Base-by-base conservation (phyloP, 345 rosid species). In the Syzygium aromaticum region DNA sequence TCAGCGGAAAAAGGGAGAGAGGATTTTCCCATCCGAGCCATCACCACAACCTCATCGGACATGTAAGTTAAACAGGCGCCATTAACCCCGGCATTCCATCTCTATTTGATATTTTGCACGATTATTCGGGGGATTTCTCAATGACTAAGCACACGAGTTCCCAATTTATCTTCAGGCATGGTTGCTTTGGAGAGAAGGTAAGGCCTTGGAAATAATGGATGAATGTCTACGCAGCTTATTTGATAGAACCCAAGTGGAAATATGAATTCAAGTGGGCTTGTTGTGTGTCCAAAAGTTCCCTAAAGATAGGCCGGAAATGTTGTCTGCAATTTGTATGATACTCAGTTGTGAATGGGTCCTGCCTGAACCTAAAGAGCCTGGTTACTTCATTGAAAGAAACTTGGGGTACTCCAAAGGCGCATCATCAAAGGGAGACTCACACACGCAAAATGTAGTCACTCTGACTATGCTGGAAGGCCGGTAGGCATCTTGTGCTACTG, bases 1-100 rank as follows among this genome's bases (percentile, higher is more conserved):
- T 92, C 33, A 91, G 91, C 56, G 93, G 96, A 51, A 90, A 87
- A 86, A 91, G 89, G 85, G 92, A 90, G 57, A 90, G 86, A 61
- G 89, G 95, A 51, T 93, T 92, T 86, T 85, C 90, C 85, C 90
- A 89, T 16, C 30, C 88, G 16, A 86, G 89, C 28, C 88, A 77
- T 25, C 86, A 86, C 43, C 87, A 56, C 87, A 86, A 84, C 57
- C 89, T 89, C 85, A 85, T 90, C 13, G 86, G 89, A 61, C 78
- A 85, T 43, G 90, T 85, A 80, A 86, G 90, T 86, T 86, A 25
- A 40, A 57, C 12, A 22, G 27, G 61, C 27, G 4, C 61, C 22
- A 56, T 11, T 22, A 56, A 23, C 27, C 3, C 61, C 2, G 2
- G 11, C 61, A 56, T 22, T 22, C 8, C 27, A 56, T 22, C 11